These are phyloP conservation scores for Oryza coarctata DNA, from an alignment of 176 grass and related monocot genomes.

Conservation along the genomic window DNA sequence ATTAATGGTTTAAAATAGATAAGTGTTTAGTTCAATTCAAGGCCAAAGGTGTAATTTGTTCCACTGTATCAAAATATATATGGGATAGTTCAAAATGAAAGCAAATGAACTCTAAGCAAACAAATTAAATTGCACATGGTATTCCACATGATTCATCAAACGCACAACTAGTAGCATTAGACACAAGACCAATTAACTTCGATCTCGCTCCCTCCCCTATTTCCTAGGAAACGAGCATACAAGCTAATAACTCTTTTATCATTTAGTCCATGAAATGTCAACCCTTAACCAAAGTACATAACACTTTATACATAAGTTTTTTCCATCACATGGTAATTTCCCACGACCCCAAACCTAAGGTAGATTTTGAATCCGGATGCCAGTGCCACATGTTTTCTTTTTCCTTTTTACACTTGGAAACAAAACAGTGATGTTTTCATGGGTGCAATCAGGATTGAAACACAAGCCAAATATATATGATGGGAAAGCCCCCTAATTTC, in stretches of 20 bases:
- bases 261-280: not conserved
- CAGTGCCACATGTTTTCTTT: not conserved
- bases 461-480: not conserved
- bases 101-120: not conserved
- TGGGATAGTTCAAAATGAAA: not conserved
- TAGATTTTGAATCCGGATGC: not conserved
- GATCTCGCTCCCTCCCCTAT: not conserved
- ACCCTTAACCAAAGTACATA: not conserved
- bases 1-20: not conserved
- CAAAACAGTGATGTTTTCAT: not conserved
- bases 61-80: not conserved
- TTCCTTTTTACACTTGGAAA: not conserved
- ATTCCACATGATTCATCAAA: not conserved
- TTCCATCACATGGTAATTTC: not conserved
- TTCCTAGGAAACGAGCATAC: not conserved
- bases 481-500: no score
- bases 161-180: not conserved
- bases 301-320: not conserved
- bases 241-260: not conserved
- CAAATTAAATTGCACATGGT: not conserved
- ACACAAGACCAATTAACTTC: not conserved
- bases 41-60: not conserved
- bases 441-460: not conserved
- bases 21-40: not conserved
- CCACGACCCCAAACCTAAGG: not conserved